Conservation (phyloP, 108 stramenopile genomes). For the Cyclotella baltica region DNA sequence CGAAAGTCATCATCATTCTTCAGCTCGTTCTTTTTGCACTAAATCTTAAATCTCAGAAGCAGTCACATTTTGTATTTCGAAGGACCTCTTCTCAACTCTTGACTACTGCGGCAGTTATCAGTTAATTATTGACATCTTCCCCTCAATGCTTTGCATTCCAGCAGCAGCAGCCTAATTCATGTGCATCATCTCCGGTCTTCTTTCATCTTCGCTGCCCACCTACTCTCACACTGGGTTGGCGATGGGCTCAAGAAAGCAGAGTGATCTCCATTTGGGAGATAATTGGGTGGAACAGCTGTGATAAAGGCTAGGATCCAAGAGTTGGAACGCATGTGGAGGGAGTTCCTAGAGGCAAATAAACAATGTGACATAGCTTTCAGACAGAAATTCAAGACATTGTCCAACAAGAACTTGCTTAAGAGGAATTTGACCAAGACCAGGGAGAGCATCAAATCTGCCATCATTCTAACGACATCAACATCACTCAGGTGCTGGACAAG, state of each 20-base stretch:
- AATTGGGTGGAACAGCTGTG: not conserved
- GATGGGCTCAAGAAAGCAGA: not conserved
- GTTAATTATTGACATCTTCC: not conserved
- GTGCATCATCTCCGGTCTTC: not conserved
- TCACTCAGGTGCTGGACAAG: not conserved
- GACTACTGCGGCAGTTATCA: not conserved
- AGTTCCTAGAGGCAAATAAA: not conserved
- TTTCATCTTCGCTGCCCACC: not conserved
- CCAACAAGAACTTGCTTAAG: not conserved
- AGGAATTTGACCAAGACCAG: not conserved
- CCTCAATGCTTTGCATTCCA: not conserved
- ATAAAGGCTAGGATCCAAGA: not conserved
- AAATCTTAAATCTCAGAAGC: not conserved
- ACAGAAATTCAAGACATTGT: not conserved
- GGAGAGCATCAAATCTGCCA: not conserved
- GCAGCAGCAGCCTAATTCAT: not conserved
- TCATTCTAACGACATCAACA: not conserved
- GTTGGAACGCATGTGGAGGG: not conserved
- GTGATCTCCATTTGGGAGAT: not conserved
- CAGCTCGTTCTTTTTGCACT: not conserved
- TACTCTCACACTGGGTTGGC: not conserved
- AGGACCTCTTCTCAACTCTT: not conserved
- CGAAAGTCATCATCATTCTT: not conserved
- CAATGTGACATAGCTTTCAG: not conserved
- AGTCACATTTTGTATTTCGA: not conserved